phyloP scores from a whole-genome alignment of 208 protist species.

The Crithidia sp. region DNA sequence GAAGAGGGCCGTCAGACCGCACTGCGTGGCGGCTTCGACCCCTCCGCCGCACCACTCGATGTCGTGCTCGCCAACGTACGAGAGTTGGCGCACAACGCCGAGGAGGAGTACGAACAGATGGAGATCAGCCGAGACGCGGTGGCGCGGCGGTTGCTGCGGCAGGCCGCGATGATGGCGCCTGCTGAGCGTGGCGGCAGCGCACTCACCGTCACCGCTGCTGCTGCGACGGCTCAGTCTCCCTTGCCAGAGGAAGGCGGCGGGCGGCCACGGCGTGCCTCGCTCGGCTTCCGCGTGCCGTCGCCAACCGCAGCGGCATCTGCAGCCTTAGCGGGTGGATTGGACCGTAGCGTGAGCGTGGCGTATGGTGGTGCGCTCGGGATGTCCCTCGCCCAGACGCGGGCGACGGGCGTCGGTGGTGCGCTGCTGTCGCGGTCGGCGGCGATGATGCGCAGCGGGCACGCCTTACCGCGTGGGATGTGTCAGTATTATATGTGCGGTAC shows the following conservation, averaged over 20 bases:
- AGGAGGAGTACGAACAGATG: slow-evolving; percentile 27
- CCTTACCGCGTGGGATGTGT: slow-evolving; percentile 15
- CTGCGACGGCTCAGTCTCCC: not conserved
- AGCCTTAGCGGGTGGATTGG: not conserved
- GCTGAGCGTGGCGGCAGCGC: not conserved
- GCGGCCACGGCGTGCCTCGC: not conserved
- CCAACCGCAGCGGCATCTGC: not conserved
- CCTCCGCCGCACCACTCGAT: slow-evolving; percentile 15
- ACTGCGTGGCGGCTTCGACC: not conserved
- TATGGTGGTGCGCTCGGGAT: no score
- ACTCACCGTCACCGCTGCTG: not conserved
- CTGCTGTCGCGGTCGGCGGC: slow-evolving; percentile 12
- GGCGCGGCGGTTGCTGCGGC: slow-evolving; percentile 31
- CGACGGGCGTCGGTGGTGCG: not conserved
- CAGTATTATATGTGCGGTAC: slow-evolving; percentile 58
- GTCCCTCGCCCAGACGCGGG: not conserved
- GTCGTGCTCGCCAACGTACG: slow-evolving; percentile 27
- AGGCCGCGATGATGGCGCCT: slow-evolving; percentile 29
- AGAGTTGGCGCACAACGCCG: slow-evolving; percentile 18
- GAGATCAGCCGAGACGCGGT: slow-evolving; percentile 20
- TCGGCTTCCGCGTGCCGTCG: not conserved
- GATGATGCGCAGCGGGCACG: slow-evolving; percentile 4
- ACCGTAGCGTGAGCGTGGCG: not conserved
- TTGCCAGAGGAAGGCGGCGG: not conserved
- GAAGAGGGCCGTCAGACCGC: no score